These are phyloP conservation scores for Pythium phragmitis DNA, from an alignment of 352 stramenopile genomes.

Conservation along the genomic window DNA sequence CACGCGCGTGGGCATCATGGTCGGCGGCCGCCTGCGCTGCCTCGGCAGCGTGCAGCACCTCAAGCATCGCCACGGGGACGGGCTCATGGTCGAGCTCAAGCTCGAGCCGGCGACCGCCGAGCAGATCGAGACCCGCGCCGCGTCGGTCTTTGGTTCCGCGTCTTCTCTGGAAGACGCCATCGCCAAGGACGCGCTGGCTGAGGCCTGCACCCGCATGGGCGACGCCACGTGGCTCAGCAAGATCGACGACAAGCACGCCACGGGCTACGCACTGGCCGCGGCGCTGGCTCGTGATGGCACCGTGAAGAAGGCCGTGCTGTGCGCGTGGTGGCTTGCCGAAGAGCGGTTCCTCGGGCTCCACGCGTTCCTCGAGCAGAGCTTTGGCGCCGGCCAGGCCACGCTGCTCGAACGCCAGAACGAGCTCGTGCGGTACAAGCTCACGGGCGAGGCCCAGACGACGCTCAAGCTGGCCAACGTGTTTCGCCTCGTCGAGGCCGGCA, in stretches of 20 bases:
- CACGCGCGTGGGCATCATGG: slow-evolving; percentile 95
- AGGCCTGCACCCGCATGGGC: slow-evolving; percentile 47
- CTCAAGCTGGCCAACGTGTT: slow-evolving; percentile 73
- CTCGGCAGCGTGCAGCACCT: slow-evolving; percentile 92
- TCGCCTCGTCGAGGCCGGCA: slow-evolving; percentile 57
- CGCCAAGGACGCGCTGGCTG: slow-evolving; percentile 31
- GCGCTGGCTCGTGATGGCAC: slow-evolving; percentile 49
- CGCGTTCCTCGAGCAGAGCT: slow-evolving; percentile 42
- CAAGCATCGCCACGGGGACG: slow-evolving; percentile 95
- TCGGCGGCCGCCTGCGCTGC: slow-evolving; percentile 63
- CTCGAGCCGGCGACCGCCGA: slow-evolving; percentile 19
- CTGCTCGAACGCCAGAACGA: slow-evolving; percentile 73
- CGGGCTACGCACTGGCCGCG: slow-evolving; percentile 55
- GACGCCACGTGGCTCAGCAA: slow-evolving; percentile 38
- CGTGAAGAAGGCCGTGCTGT: slow-evolving; percentile 16
- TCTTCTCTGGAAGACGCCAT: slow-evolving; percentile 37
- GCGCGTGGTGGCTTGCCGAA: slow-evolving; percentile 54
- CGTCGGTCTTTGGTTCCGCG: not conserved
- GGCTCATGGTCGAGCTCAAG: slow-evolving; percentile 90
- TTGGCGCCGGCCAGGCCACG: slow-evolving; percentile 36
- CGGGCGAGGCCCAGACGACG: slow-evolving; percentile 29
- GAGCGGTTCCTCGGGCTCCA: slow-evolving; percentile 53
- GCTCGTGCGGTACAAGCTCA: slow-evolving; percentile 64
- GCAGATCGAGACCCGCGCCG: slow-evolving; percentile 31
- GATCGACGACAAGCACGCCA: slow-evolving; percentile 49